Conservation (phyloP, 2,329 filamentous ascomycete genomes). For the Cercospora citrullina region DNA sequence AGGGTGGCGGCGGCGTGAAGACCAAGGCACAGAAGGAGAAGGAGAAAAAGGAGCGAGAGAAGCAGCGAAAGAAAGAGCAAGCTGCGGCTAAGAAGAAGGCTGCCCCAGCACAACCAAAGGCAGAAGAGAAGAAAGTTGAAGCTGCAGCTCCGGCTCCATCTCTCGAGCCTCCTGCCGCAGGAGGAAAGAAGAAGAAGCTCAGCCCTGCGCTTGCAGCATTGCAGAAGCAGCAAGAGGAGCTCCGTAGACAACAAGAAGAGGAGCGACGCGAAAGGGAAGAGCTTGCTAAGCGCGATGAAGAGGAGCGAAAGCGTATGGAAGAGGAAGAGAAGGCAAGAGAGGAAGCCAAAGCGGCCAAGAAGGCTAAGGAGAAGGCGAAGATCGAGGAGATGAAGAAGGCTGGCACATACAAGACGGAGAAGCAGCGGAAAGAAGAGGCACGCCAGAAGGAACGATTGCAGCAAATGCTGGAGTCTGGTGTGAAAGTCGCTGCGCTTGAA, state of each 20-base stretch:
- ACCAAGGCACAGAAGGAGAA: constrained; percentile 99
- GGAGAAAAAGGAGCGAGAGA: constrained; percentile 96
- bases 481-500: constrained; percentile 60
- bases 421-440: constrained; percentile 78
- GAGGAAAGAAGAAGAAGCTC: constrained; percentile 87
- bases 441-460: constrained; percentile 76
- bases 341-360: constrained; percentile 74
- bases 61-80: constrained; percentile 98
- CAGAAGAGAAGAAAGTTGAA: constrained; percentile 44
- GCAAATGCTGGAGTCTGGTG: constrained; percentile 79
- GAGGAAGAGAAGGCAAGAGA: constrained; percentile 70
- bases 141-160: constrained; percentile 52
- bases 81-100: constrained; percentile 81
- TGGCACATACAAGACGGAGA: constrained; percentile 82
- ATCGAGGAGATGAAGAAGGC: constrained; percentile 86
- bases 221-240: constrained; percentile 80
- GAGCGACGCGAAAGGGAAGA: constrained; percentile 62
- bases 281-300: constrained; percentile 63
- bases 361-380: constrained; percentile 82
- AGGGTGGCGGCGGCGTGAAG: constrained; percentile 68
- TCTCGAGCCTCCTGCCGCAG: constrained; percentile 43
- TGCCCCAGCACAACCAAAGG: constrained; percentile 35
- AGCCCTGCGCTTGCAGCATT: constrained; percentile 70
- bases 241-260: constrained; percentile 67
- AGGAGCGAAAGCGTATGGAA: constrained; percentile 65